Base-by-base conservation (phyloP, 768 basidiomycete species). In the Rhodosporidiobolus sp. region DNA sequence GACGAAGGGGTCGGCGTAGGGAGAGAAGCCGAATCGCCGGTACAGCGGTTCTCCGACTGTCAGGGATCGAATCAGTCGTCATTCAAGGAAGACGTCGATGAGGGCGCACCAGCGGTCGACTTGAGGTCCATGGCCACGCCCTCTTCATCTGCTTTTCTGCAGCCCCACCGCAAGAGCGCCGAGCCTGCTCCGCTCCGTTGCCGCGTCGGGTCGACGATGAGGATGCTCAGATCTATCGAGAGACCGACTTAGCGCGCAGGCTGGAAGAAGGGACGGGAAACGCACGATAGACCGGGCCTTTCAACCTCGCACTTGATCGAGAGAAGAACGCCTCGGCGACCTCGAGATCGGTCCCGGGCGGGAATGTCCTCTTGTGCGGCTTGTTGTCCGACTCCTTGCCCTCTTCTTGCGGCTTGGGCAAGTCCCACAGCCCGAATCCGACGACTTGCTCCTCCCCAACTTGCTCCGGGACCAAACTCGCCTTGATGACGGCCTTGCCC, bases 261-360 rank as follows among this genome's bases (percentile, higher is more conserved):
- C 12, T 14, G 24, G 9, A 16, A 26, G 30, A 8, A 32, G 22
- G 3, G 32, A 32, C 5, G 9, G 3, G 12, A 30, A 17, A 50
- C 65, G 48, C 9, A 59, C 57, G 50, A 22, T 49, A 58, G 10
- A 52, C 48, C 17, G 48, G 57, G 17, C 12, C 19, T 17, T 28
- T n/a, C 11, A 43, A 20, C 4, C 34, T 26, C 16, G 14, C 3
- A 28, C 38, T 28, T 11, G 30, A 17, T n/a, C 16, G 3, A 12
- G 24, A 24, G n/a, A 67, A 67, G n/a, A 59, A 43, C n/a, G 16
- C 34, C 49, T 38, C 38, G 14, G 65, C 65, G 10, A 67, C 35
- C 35, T 26, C 49, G 49, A 59, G 26, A 14, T 67, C 35, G 8
- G 65, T 50, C n/a, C 65, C 65, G 1, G 9, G 14, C 3, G 57